A percentile compares a stretch with the other conserved stretches of the same genome.
phyloP scores from a whole-genome alignment of 208 protist genomes.

The Perkinsela sp. region DNA sequence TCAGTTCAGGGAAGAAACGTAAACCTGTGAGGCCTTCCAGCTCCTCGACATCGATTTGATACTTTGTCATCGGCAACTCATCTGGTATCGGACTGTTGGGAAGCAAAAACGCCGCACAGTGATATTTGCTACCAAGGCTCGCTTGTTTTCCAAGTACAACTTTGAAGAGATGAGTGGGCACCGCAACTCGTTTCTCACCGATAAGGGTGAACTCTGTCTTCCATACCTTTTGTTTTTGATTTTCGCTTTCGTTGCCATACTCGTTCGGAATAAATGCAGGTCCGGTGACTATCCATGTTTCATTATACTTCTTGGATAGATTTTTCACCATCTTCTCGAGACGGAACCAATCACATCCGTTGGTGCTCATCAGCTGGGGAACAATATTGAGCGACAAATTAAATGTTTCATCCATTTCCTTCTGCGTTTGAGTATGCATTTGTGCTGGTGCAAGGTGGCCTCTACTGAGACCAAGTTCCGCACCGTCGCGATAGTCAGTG shows the following conservation, averaged over 20 bases:
- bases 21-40: conserved; percentile 29
- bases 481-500: conserved; percentile 11
- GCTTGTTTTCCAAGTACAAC: conserved; percentile 16
- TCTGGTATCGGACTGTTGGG: conserved; percentile 28
- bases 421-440: conserved; percentile 23
- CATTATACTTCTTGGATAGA: conserved; percentile 10
- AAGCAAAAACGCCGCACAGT: conserved; percentile 28
- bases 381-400: conserved; percentile 57
- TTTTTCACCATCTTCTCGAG: conserved; percentile 25
- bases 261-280: conserved; percentile 23
- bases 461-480: conserved; percentile 16
- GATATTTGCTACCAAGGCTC: conserved; percentile 9
- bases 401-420: conserved; percentile 39
- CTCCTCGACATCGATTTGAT: conserved; percentile 19
- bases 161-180: conserved; percentile 54
- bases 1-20: conserved; percentile 26
- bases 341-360: conserved; percentile 39
- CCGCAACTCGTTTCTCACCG: conserved; percentile 21
- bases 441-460: conserved; percentile 48
- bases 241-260: conserved; percentile 8
- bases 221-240: neutral
- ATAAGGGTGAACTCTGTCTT: conserved; percentile 16
- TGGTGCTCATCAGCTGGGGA: conserved; percentile 48
- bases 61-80: conserved; percentile 23
- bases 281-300: conserved; percentile 10